Evolutionary conservation across 1,284 basidiomycete genomes (phyloP), one percentile per base, ranked within the genome.

Genomic region (Clitocybe nebularis): DNA sequence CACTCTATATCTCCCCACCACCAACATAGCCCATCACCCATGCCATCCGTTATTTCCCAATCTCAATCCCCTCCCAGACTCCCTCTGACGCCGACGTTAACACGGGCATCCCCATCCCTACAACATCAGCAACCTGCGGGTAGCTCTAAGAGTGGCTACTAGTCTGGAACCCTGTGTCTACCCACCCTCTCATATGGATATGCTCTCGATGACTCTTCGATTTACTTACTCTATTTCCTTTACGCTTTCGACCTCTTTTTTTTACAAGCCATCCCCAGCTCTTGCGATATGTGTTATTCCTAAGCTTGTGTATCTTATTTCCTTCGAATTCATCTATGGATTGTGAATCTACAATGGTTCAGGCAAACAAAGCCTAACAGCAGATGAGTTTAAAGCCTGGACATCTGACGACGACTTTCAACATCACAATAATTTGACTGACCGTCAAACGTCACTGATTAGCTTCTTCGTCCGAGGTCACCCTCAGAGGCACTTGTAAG

Each of bases 41-140:
- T 75, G 30, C 68, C 48, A 21, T 30, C 65, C 10, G 62, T 62
- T 34, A 60, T 77, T 32, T 54, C 69, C 9, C 74, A 79, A 38
- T 66, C 71, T 10, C 72, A 74, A 41, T 79, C 79, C 5, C 77
- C 81, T 2, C 73, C 79, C 1, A 70, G 78, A 16, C 63, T 74
- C 14, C 67, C 75, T 4, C 71, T 79, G 48, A 72, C 77, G 3
- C 72, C 77, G 6, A 71, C 68, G 29, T 66, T 76, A 64, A 64
- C 65, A 24, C 71, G 78, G 55, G 66, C 76, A 21, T 81, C 80
- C 9, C 80, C 82, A n/a, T 78, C 78, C 35, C 50, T 81, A 48
- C 79, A 78, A 58, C 75, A 79, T 46, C 77, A 82, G 51, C 76
- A 81, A 52, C 58, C 65, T 6, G 62, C 67, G 34, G 65, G 65